Base-by-base conservation (phyloP, 768 basidiomycete species). In the Termitomyces heimii region DNA sequence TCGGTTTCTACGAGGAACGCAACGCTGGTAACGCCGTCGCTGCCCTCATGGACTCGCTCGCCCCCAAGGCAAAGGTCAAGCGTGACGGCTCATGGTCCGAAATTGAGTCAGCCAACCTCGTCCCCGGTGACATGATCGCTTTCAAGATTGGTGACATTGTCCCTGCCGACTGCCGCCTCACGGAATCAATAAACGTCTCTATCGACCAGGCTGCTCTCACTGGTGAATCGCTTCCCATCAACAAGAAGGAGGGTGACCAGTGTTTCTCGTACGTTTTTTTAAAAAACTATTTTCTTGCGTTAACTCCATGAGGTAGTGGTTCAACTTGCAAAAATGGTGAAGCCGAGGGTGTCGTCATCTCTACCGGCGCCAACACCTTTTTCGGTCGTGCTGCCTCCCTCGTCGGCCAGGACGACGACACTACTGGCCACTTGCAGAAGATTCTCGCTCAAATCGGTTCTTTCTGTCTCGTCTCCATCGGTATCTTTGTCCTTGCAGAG, bases 131-230 rank as follows among this genome's bases (percentile, higher is more conserved):
- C 68, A 89, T 97, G 82, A 76, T 98, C 58, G 80, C 94, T 4
- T 98, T 98, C 92, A 98, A 98, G 77, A 98, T 98, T 72, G 96
- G 96, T 77, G 96, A 98, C 67, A 91, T 98, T 62, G 96, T 98
- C 58, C 94, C 96, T 53, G 95, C 94, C 60, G 96, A 98, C 69
- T 97, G 95, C 75, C 93, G 95, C 82, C 87, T 98, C 58, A 89
- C 88, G 7, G 96, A 98, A 70, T 86, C 95, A 54, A 85, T 98
- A 83, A 97, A 98, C 75, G 91, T 98, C 39, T 96, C 93, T 37
- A 98, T 98, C 68, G 96, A 98, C 72, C 95, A 98, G 78, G 96
- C 96, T 60, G 96, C 95, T 56, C 84, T 98, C 44, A 98, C 96
- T 14, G 96, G 96, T 68, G 96, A 98, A 81, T 97, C 94, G 12